Conservation (phyloP, 2,329 filamentous ascomycete genomes). For the Cladophialophora yegresii region DNA sequence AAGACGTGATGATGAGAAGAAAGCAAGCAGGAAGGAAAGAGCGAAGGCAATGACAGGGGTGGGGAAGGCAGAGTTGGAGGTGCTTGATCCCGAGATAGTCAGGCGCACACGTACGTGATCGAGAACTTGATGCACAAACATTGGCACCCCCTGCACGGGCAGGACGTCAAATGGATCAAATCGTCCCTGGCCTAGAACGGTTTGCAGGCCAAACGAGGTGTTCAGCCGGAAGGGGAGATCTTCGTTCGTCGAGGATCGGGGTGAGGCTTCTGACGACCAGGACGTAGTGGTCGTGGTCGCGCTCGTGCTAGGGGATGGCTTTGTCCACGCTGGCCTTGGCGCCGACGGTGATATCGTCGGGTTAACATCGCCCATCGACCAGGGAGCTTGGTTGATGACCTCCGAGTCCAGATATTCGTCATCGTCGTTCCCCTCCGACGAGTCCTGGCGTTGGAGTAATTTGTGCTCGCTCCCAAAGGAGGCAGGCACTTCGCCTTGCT, state of each 20-base stretch:
- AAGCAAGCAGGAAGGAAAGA: neutral
- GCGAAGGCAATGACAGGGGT: neutral
- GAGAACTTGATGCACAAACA: conserved; percentile 26
- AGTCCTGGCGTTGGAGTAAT: neutral
- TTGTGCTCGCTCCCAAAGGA: neutral
- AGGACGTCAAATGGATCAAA: conserved; percentile 28
- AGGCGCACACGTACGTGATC: conserved; percentile 22
- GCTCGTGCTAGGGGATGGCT: neutral
- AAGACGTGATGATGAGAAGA: neutral
- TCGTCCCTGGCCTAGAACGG: conserved; percentile 20
- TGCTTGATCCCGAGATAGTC: neutral
- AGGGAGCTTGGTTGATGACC: neutral
- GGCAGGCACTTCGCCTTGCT: neutral
- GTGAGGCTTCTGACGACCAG: neutral
- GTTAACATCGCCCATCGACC: neutral
- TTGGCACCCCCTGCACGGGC: conserved; percentile 14
- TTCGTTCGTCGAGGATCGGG: neutral
- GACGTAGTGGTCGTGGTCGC: neutral
- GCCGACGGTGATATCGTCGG: neutral
- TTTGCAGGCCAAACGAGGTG: conserved; percentile 6
- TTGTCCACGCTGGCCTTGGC: neutral
- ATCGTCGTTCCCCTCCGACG: neutral
- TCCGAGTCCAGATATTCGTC: neutral
- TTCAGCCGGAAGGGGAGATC: neutral
- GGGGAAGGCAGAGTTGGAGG: neutral